These are phyloP conservation scores for Pythium rishiriense DNA, from an alignment of 352 stramenopile genomes.

Conservation along the genomic window DNA sequence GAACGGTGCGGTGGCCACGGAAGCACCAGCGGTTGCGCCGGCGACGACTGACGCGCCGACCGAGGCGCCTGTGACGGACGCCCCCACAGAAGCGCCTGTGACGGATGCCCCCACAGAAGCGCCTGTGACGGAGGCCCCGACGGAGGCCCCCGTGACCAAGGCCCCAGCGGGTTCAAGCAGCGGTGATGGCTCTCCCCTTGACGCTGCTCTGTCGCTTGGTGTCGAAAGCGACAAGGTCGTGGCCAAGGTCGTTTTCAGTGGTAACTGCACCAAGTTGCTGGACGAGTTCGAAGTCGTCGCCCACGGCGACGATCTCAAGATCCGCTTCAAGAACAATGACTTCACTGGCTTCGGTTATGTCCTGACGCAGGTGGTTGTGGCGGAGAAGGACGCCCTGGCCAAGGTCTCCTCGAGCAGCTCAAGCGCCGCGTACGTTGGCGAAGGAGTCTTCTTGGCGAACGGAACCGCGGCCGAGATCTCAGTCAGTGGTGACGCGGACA, in stretches of 20 bases:
- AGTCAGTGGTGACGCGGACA: slow-evolving; percentile 7
- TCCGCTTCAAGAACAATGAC: slow-evolving; percentile 52
- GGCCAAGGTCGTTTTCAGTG: slow-evolving; percentile 50
- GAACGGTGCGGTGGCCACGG: not conserved
- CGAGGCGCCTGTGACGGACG: slow-evolving; percentile 15
- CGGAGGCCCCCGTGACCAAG: slow-evolving; percentile 4
- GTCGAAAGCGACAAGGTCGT: slow-evolving; percentile 23
- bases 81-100: not conserved
- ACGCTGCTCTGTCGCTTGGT: slow-evolving; percentile 28
- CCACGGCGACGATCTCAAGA: slow-evolving; percentile 44
- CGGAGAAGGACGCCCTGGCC: slow-evolving; percentile 33
- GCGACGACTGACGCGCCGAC: slow-evolving; percentile 1
- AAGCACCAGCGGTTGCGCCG: slow-evolving; percentile 2
- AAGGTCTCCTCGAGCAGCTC: slow-evolving; percentile 41
- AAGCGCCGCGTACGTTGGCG: slow-evolving; percentile 42
- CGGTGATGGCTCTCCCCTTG: not conserved
- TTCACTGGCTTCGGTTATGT: slow-evolving; percentile 46
- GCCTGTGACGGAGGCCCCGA: slow-evolving; percentile 9
- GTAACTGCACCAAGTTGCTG: slow-evolving; percentile 58
- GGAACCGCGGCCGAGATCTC: not conserved
- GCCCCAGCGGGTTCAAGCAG: slow-evolving; percentile 12
- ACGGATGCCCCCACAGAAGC: slow-evolving; percentile 7
- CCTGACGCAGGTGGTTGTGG: slow-evolving; percentile 54
- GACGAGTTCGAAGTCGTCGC: slow-evolving; percentile 44
- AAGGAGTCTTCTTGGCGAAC: slow-evolving; percentile 11